Evolutionary conservation across 371 early-diverging fungal genomes (phyloP).

Genomic region (Apophysomyces elegans): DNA sequence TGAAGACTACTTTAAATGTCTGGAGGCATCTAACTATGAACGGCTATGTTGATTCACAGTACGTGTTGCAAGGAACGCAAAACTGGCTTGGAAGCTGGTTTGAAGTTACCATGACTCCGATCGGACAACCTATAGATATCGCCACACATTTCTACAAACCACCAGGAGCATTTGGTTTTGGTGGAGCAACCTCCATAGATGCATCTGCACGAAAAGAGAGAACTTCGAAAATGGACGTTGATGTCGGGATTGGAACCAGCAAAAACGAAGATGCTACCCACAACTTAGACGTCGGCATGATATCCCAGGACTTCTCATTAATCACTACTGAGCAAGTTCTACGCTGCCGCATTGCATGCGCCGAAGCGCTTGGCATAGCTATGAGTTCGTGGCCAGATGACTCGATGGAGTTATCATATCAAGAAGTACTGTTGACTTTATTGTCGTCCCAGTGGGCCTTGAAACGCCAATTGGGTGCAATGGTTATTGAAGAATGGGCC

Average conservation of each 20-base stretch:
- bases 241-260: background rate
- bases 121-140: conserved; percentile 80
- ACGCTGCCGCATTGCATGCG: conserved; percentile 80
- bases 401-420: conserved; percentile 55
- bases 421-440: conserved; percentile 53
- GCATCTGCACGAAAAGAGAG: conserved; percentile 24
- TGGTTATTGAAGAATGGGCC: conserved; percentile 86
- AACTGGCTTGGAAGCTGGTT: conserved; percentile 59
- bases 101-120: conserved; percentile 70
- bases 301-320: conserved; percentile 88
- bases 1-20: conserved; percentile 66
- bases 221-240: conserved; percentile 19
- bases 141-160: conserved; percentile 65
- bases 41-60: conserved; percentile 35
- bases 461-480: conserved; percentile 79
- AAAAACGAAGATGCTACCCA: conserved; percentile 42
- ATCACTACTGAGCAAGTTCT: conserved; percentile 77
- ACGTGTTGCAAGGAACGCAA: conserved; percentile 45
- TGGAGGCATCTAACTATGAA: conserved; percentile 69
- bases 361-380: conserved; percentile 80
- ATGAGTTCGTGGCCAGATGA: conserved; percentile 71
- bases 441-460: conserved; percentile 78
- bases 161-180: conserved; percentile 52
- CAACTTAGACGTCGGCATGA: conserved; percentile 90
- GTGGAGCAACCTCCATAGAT: conserved; percentile 23